Evolutionary conservation across 805 yeast genomes (phyloP), one percentile per base, ranked within the genome.

Genomic region (Candida coquimbonensis): DNA sequence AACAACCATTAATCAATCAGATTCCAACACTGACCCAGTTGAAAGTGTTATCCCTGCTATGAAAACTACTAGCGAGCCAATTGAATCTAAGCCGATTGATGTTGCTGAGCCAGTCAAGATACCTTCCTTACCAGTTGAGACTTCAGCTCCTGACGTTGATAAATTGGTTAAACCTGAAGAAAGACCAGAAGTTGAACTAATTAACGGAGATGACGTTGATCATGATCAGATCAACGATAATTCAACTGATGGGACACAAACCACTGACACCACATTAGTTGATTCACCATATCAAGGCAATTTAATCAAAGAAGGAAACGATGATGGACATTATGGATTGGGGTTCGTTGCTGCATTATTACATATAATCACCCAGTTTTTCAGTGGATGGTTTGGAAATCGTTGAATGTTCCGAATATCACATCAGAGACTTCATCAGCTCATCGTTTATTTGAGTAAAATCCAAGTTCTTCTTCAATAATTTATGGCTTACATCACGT

Each of bases 311-410:
- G 13, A 29, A 9, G 14, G 24, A 31, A 21, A 21, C n/a, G 36
- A 32, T 8, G 39, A 37, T 7, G 40, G 39, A 13, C 21, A 24
- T 36, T 36, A 40, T 48, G 49, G 53, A 3, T 7, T 52, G 7
- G 51, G 53, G 2, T 52, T 59, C 48, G 50, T 57, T 38, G 53
- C 54, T 0, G 50, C 53, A 0, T n/a, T 59, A 4, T 24, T 59
- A 13, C 58, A 52, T 12, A 12, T 57, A 17, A 56, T 59, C 31
- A 48, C 55, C 4, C 46, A 56, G 29, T 56, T 59, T 47, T 57
- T 59, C 49, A 45, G 49, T 36, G 43, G 52, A 11, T 59, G 61
- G 61, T 55, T 55, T 29, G 31, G 31, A 29, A 29, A 29, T 29
- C 12, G 31, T 11, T 29, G 31, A 29, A 11, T 8, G 7, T 9